Conservation (phyloP, 768 basidiomycete species). For the Kwoniella mangroviensis region DNA sequence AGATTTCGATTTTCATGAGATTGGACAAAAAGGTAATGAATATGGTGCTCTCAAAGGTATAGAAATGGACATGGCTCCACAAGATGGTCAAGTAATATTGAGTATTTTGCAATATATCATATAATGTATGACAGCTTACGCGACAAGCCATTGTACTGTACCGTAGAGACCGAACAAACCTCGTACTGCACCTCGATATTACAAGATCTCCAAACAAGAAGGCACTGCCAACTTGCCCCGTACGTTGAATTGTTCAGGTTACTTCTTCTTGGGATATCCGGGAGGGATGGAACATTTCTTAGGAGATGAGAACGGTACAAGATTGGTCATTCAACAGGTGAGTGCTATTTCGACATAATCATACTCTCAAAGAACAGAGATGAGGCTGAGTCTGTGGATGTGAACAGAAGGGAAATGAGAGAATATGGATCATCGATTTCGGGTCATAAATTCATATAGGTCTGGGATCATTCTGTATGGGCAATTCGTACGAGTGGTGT, state of each 20-base stretch:
- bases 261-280: not conserved
- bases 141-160: not conserved
- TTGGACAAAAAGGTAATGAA: not conserved
- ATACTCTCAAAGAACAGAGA: no score
- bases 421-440: conserved; percentile 2
- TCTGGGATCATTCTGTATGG: no score
- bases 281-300: not conserved
- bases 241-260: not conserved
- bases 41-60: not conserved
- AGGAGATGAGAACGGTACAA: not conserved
- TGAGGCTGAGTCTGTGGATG: no score
- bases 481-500: no score
- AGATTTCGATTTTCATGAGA: not conserved
- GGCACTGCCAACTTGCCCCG: not conserved
- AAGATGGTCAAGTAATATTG: not conserved
- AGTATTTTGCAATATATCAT: not conserved
- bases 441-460: not conserved
- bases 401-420: not conserved
- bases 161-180: conserved; percentile 5
- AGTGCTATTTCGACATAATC: not conserved
- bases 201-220: not conserved
- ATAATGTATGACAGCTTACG: no score
- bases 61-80: not conserved
- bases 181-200: not conserved
- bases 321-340: conserved; percentile 2